Evolutionary conservation across 73 alveolate species (phyloP).

Genomic region (Tetrahymena malaccensis): DNA sequence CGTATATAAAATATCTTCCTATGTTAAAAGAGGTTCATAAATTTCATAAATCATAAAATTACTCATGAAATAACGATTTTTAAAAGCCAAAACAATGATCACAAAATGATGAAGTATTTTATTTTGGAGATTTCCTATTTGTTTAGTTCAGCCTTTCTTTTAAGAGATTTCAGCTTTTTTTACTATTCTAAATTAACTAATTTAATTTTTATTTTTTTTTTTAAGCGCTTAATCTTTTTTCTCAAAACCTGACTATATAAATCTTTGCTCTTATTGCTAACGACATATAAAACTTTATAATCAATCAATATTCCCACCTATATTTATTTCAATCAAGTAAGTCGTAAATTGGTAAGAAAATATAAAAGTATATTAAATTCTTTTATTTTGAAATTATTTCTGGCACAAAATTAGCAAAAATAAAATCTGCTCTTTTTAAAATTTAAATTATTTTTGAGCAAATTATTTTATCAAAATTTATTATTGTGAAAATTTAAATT

Average conservation of each 20-base stretch:
- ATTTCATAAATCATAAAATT: not conserved
- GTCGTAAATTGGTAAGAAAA: too few species aligned
- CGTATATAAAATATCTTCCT: not conserved
- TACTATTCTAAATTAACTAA: not conserved
- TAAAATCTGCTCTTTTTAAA: not conserved
- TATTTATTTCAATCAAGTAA: too few species aligned
- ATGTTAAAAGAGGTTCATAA: not conserved
- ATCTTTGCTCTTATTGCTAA: not conserved
- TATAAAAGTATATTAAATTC: too few species aligned
- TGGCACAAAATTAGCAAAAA: not conserved
- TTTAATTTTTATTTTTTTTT: not conserved
- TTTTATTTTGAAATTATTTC: not conserved
- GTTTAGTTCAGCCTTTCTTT: not conserved
- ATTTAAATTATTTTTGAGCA: not conserved
- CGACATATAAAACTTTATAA: not conserved
- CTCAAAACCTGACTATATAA: not conserved
- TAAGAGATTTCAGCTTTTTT: not conserved
- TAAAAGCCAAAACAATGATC: not conserved
- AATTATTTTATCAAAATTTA: too few species aligned
- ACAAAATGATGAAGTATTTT: not conserved
- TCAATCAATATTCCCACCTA: not conserved
- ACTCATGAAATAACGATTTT: not conserved
- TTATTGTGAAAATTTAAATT: too few species aligned
- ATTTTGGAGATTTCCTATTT: not conserved
- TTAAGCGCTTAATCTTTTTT: not conserved